phyloP scores from a whole-genome alignment of 306 rosid species.

The Alnus glutinosa region DNA sequence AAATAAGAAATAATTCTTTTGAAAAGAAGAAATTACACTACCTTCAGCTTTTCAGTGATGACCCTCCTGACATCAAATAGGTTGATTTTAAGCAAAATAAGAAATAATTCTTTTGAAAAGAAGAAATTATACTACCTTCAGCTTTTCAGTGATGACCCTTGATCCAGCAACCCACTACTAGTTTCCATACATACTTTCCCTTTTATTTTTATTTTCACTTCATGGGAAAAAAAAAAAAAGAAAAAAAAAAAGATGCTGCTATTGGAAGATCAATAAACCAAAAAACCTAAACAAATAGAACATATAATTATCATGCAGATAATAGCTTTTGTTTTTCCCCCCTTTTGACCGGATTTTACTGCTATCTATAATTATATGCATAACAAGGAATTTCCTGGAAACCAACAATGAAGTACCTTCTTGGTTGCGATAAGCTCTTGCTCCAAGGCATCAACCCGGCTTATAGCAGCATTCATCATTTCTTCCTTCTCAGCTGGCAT shows the following conservation, averaged over 20 bases:
- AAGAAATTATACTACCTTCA: neutral
- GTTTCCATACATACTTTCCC: too few relatives aligned
- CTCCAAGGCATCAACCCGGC: constrained; percentile 62
- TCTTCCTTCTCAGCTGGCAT: constrained; percentile 78
- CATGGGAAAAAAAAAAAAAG: neutral
- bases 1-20: neutral
- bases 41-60: too few relatives aligned
- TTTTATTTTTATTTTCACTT: neutral
- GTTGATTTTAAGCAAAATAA: neutral
- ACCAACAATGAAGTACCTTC: constrained; percentile 47
- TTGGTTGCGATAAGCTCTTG: constrained; percentile 60
- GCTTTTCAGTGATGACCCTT: neutral
- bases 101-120: neutral
- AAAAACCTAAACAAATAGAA: neutral
- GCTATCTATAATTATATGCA: neutral
- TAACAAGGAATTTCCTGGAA: neutral
- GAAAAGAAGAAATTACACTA: neutral
- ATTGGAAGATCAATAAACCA: neutral
- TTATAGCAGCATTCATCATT: constrained; percentile 54
- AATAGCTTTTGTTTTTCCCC: neutral
- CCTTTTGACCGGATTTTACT: neutral
- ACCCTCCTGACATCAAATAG: neutral
- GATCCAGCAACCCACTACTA: too few relatives aligned
- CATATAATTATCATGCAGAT: neutral
- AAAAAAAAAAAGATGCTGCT: neutral